Percentiles rank a stretch among this genome's conserved stretches.
Evolutionary conservation across 345 rosid genomes (phyloP).

Genomic region (Hirschfeldia incana): DNA sequence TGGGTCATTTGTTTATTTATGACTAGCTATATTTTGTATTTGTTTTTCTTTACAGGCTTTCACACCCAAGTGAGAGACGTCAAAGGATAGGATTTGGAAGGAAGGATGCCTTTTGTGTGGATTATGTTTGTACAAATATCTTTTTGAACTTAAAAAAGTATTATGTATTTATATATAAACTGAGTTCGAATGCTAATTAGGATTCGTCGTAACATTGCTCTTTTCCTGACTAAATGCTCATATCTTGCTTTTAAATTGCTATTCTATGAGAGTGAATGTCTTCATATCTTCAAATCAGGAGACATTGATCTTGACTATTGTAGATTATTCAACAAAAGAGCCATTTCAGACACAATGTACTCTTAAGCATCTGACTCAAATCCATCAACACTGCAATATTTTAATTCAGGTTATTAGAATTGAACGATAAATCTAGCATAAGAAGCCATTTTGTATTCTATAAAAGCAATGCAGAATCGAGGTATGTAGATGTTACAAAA

Average conservation of each 20-base stretch:
- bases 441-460: neutral
- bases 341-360: too few relatives aligned
- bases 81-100: neutral
- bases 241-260: neutral
- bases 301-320: too few relatives aligned
- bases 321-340: too few relatives aligned
- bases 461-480: neutral
- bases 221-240: conserved; percentile 18
- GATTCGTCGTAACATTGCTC: conserved; percentile 13
- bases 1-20: neutral
- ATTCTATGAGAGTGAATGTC: neutral
- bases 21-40: conserved; percentile 7
- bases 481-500: neutral
- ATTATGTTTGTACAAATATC: conserved; percentile 44
- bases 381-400: neutral
- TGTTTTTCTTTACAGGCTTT: conserved; percentile 57
- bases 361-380: too few relatives aligned
- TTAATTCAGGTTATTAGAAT: neutral
- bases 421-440: neutral
- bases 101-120: conserved; percentile 28
- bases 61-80: conserved; percentile 62
- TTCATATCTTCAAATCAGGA: neutral
- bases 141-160: conserved; percentile 26
- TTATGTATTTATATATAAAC: conserved; percentile 31
- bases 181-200: conserved; percentile 39